Evolutionary conservation across 2,329 filamentous ascomycete species (phyloP).

Genomic region (Fusarium piperis): DNA sequence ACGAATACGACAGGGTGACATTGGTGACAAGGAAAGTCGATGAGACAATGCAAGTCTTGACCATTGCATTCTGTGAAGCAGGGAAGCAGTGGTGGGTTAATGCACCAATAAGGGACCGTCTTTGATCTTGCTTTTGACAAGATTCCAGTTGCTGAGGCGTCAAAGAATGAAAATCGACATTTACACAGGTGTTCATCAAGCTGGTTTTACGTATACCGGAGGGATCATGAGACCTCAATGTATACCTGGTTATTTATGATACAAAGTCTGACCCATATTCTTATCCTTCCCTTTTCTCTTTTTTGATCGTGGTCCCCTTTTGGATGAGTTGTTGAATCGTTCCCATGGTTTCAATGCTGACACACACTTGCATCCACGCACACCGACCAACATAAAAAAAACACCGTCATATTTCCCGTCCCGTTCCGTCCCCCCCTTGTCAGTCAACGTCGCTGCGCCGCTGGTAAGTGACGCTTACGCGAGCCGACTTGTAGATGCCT

Average conservation of each 20-base stretch:
- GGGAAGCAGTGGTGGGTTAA: background rate
- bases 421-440: background rate
- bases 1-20: slow-evolving; percentile 5
- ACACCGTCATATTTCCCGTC: background rate
- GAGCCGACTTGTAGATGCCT: slow-evolving; percentile 38
- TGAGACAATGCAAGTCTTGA: slow-evolving; percentile 13
- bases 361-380: background rate
- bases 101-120: slow-evolving; percentile 11
- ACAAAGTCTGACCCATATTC: background rate
- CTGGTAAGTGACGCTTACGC: slow-evolving; percentile 34
- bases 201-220: background rate
- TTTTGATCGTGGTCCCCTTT: background rate
- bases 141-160: background rate
- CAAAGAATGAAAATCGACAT: background rate
- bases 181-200: background rate
- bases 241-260: background rate
- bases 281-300: background rate
- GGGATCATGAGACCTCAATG: background rate
- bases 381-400: background rate
- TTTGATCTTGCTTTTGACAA: background rate
- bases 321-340: background rate
- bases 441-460: slow-evolving; percentile 8
- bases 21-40: background rate
- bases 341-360: background rate
- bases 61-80: background rate